Evolutionary conservation across 1,284 basidiomycete genomes (phyloP).

Genomic region (Cutaneotrichosporon curvatum): DNA sequence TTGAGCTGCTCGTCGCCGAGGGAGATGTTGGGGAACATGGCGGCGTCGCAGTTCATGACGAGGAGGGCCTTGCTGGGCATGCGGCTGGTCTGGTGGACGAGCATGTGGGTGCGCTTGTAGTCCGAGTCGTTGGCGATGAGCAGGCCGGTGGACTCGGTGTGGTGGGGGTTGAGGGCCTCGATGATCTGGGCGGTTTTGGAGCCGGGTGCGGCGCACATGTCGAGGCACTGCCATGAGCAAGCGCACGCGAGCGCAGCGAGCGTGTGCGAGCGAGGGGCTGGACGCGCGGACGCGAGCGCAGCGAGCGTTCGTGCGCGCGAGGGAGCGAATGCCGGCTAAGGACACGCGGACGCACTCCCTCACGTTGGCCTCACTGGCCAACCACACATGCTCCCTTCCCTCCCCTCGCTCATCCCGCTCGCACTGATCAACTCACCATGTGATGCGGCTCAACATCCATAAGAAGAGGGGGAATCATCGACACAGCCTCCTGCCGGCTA

Average conservation of each 20-base stretch:
- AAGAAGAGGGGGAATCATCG: conserved; percentile 95
- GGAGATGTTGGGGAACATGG: conserved; percentile 71
- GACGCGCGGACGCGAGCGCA: no score
- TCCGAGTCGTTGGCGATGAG: conserved; percentile 54
- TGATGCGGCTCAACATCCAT: conserved; percentile 92
- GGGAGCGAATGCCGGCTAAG: no score
- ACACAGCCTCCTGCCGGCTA: conserved; percentile 94
- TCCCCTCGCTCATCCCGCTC: no score
- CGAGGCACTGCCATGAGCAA: conserved; percentile 60
- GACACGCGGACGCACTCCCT: no score
- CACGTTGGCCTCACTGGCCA: no score
- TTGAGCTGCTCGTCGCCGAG: conserved; percentile 52
- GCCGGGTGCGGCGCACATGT: conserved; percentile 99
- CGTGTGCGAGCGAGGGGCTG: no score
- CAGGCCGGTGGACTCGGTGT: conserved; percentile 39
- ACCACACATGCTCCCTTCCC: no score
- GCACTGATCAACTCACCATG: conserved; percentile 47
- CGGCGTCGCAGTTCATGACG: conserved; percentile 92
- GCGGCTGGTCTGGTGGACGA: conserved; percentile 95
- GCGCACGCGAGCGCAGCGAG: no score
- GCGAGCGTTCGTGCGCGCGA: no score
- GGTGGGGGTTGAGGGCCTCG: conserved; percentile 46
- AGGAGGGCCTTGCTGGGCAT: conserved; percentile 86
- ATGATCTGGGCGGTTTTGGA: conserved; percentile 60
- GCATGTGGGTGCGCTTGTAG: conserved; percentile 87